Evolutionary conservation across 2,329 filamentous ascomycete genomes (phyloP), one percentile per base, ranked within the genome.

Genomic region (Alternaria conjuncta): DNA sequence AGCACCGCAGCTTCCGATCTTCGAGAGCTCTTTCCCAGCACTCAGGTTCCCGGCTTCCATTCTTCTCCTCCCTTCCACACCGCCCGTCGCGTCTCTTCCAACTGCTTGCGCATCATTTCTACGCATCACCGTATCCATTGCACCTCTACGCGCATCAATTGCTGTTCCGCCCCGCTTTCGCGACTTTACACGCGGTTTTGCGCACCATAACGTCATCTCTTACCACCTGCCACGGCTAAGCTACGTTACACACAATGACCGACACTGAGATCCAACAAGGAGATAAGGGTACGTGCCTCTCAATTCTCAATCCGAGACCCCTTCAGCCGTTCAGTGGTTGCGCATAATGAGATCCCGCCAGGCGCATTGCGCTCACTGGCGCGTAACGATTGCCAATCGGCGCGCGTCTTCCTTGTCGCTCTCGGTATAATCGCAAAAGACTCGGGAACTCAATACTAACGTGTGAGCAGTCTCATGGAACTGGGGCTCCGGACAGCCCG

Each of bases 401-500:
- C 58, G 70, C 63, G 61, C 56, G 64, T 55, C 23, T 20, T 45
- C 43, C 46, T 54, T 20, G 20, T 6, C 32, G 28, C 84, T 20
- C 12, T 56, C 54, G 45, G 21, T 15, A 5, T 46, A 23, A 68
- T 84, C 84, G 21, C 57, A 18, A 50, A 26, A 18, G 49, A 23
- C 56, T 28, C 45, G 4, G 4, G 58, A 28, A 13, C 43, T 47
- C 6, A 41, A 15, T 21, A 51, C 68, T 71, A 41, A 64, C 51
- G 47, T 45, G 12, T 57, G 12, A 32, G 20, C 36, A 90, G 89
- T 90, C 71, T 87, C 87, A 62, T 90, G 88, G 88, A 83, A 85
- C 74, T 90, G 87, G 87, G 82, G 83, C 61, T 82, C 83, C 61
- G 83, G 84, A 60, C 79, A 84, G 21, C 88, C 88, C 2, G 81